phyloP scores from a whole-genome alignment of 2,329 filamentous ascomycete species.

The Boeremia exigua region DNA sequence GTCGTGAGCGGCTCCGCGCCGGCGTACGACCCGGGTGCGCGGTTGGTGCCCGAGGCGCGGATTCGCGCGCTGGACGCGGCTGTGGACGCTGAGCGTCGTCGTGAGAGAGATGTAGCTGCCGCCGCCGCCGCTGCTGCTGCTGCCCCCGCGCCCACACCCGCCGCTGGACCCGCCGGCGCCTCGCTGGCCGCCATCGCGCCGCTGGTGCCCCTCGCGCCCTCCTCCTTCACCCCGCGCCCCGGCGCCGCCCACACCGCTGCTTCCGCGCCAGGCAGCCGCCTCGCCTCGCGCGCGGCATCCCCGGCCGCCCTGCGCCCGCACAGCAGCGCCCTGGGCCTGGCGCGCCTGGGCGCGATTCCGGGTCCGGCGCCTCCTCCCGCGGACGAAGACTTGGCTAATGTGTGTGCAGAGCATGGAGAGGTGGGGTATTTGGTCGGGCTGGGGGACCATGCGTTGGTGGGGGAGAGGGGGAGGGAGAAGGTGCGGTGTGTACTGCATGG shows the following conservation, averaged over 20 bases:
- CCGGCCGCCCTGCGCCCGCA: slow-evolving; percentile 6
- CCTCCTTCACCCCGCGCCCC: background rate
- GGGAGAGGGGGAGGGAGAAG: background rate
- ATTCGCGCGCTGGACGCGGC: slow-evolving; percentile 22
- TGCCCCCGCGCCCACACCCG: background rate
- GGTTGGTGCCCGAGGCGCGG: slow-evolving; percentile 12
- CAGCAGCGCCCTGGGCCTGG: slow-evolving; percentile 1
- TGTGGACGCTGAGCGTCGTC: background rate
- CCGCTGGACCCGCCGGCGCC: background rate
- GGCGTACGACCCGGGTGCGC: background rate
- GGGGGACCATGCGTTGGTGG: slow-evolving; percentile 17
- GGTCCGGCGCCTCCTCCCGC: background rate
- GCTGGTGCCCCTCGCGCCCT: background rate
- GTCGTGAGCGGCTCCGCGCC: slow-evolving; percentile 17
- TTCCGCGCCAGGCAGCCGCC: slow-evolving; percentile 34
- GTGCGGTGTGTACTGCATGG: slow-evolving; percentile 16
- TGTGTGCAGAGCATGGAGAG: background rate
- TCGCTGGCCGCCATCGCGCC: background rate
- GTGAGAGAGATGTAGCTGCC: background rate
- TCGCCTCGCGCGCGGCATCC: slow-evolving; percentile 19
- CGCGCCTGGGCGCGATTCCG: background rate
- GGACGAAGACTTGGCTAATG: background rate
- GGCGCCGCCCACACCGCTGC: slow-evolving; percentile 29
- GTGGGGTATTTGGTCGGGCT: background rate
- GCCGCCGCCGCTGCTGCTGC: too few species aligned